Evolutionary conservation across 1,139 yeast species (phyloP).

Genomic region (Saccharomyces hybrid): DNA sequence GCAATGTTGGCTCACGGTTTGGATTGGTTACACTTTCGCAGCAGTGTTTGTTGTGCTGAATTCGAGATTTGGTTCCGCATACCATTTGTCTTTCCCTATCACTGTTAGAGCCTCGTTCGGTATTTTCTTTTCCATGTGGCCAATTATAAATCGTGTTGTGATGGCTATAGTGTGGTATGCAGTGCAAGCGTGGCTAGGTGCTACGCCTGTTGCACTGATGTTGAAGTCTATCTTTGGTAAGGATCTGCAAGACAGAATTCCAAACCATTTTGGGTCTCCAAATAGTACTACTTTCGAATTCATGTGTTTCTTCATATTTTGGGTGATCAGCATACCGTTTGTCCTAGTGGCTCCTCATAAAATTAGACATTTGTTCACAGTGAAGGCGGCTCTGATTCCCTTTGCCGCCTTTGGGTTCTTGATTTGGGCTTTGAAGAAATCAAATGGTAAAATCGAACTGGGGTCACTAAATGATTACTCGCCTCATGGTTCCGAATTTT

Average conservation of each 20-base stretch:
- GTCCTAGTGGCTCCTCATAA: constrained; percentile 77
- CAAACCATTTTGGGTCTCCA: constrained; percentile 38
- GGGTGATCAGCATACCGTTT: constrained; percentile 69
- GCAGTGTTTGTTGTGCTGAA: constrained; percentile 55
- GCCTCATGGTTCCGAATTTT: constrained; percentile 40
- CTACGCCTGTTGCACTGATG: constrained; percentile 70
- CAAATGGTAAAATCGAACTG: constrained; percentile 24
- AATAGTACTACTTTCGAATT: constrained; percentile 56
- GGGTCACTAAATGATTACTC: constrained; percentile 34
- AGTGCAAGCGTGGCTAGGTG: constrained; percentile 75
- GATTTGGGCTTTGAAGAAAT: constrained; percentile 61
- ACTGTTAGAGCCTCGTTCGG: constrained; percentile 68
- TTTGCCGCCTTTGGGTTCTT: constrained; percentile 71
- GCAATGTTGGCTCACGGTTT: constrained; percentile 79
- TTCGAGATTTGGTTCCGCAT: constrained; percentile 64
- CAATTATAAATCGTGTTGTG: constrained; percentile 66
- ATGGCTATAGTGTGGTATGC: constrained; percentile 84
- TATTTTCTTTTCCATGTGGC: constrained; percentile 71
- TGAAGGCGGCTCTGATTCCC: constrained; percentile 68
- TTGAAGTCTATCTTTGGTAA: constrained; percentile 59
- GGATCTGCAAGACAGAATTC: constrained; percentile 44
- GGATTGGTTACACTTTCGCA: constrained; percentile 60
- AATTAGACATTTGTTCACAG: constrained; percentile 69
- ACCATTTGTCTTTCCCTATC: constrained; percentile 74
- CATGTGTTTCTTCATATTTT: constrained; percentile 65